Base-by-base conservation (phyloP, 148 eudicot species). In the Talinum fruticosum region DNA sequence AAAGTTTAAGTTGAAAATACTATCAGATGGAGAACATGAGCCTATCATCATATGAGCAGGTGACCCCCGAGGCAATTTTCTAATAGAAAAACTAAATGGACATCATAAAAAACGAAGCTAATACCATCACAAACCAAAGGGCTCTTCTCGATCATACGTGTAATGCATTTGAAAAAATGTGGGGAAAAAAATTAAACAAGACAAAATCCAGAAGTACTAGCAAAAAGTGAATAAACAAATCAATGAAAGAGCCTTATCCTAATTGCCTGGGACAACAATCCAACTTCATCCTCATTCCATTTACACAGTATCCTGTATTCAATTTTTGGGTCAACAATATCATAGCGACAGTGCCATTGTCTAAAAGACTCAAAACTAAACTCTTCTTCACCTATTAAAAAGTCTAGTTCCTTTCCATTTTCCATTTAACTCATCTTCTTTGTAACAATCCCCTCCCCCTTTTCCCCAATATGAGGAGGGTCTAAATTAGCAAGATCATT, bases 261-360 rank as follows among this genome's bases (percentile, higher is more conserved):
- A 62, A 23, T 38, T 57, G 79, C 73, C 49, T 5, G 79, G 47
- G 66, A 77, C 32, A 69, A 67, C 64, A 23, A 65, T 78, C 57
- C 80, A 57, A 68, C 66, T 69, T 49, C 73, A 77, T 51, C n/a
- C 45, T 77, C 79, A 69, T 67, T 38, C 26, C 16, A 69, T 10
- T 36, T 35, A 33, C 23, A 45, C 38, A 78, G 30, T 34, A 23
- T 14, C 33, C 70, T 62, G 33, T 34, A 24, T 44, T 69, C 34
- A 26, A 69, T 57, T 66, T 69, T 26, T 71, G 26, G 34, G 73
- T n/a, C 7, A 2, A 67, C 62, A 47, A 29, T 44, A 66, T 41
- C 44, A 53, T 59, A 38, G 64, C 29, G 24, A 59, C 10, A n/a
- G n/a, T 59, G 28, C 28, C 64, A 59, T 59, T 23, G 7, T 59